These are phyloP conservation scores for Salix caprea DNA, from an alignment of 345 rosid genomes.

Conservation along the genomic window DNA sequence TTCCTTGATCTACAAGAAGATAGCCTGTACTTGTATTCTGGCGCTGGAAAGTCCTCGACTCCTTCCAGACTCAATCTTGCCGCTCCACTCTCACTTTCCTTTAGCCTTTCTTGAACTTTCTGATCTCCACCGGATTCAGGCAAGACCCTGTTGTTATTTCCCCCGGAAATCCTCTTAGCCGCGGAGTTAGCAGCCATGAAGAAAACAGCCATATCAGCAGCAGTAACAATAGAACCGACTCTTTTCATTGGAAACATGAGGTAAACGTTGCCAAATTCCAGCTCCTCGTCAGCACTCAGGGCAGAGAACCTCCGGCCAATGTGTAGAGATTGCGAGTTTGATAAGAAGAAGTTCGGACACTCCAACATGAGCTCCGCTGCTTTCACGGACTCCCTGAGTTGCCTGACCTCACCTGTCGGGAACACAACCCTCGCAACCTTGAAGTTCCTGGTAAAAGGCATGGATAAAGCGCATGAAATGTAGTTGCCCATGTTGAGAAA, in stretches of 20 bases:
- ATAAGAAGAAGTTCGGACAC: conserved; percentile 68
- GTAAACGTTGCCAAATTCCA: conserved; percentile 58
- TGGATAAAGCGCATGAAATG: conserved; percentile 50
- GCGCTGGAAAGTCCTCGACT: conserved; percentile 4
- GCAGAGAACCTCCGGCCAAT: conserved; percentile 62
- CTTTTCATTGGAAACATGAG: conserved; percentile 74
- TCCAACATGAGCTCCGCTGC: conserved; percentile 93
- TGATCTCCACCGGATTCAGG: conserved; percentile 3
- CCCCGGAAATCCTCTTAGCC: conserved; percentile 37
- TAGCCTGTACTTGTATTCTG: conserved; percentile 13
- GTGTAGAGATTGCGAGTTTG: conserved; percentile 59
- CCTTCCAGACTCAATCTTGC: conserved; percentile 6
- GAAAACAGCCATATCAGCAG: conserved; percentile 62
- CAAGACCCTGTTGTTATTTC: conserved; percentile 7
- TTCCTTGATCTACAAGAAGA: conserved; percentile 23
- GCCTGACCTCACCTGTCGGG: conserved; percentile 63
- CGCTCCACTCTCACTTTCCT: not conserved
- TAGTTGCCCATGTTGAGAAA: conserved; percentile 59
- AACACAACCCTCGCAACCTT: conserved; percentile 53
- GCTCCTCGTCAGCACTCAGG: conserved; percentile 72
- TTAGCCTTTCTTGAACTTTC: not conserved
- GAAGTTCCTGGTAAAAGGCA: conserved; percentile 31
- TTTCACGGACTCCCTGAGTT: conserved; percentile 45
- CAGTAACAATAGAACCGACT: conserved; percentile 46
- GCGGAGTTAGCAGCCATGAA: conserved; percentile 50